These are phyloP conservation scores for Xylaria longipes DNA, from an alignment of 495 filamentous ascomycete species.

Conservation along the genomic window DNA sequence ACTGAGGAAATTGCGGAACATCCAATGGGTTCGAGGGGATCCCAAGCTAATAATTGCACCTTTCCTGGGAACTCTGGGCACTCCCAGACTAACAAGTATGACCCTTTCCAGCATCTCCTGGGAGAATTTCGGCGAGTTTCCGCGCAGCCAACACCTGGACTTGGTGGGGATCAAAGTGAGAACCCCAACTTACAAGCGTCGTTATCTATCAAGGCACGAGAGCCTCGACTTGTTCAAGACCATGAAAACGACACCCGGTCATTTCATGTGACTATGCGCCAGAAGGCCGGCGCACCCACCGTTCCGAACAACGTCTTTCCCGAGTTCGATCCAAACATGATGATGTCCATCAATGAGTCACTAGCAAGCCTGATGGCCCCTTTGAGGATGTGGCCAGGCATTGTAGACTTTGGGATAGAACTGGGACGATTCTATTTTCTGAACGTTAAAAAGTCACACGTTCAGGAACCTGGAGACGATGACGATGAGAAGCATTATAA, in stretches of 20 bases:
- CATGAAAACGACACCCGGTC: constrained; percentile 23
- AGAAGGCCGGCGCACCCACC: constrained; percentile 30
- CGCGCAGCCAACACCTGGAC: background rate
- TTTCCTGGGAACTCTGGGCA: background rate
- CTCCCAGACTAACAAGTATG: background rate
- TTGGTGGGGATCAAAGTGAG: background rate
- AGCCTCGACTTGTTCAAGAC: constrained; percentile 21
- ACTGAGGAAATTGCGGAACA: background rate
- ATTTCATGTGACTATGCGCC: constrained; percentile 41
- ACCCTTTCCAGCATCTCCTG: constrained; percentile 19
- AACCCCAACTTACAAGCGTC: background rate
- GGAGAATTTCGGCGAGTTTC: background rate
- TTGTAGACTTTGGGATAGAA: constrained; percentile 46
- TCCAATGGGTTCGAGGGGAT: background rate
- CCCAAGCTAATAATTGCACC: background rate
- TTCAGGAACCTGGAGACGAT: constrained; percentile 29
- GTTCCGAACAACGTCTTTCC: background rate
- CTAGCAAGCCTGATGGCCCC: constrained; percentile 35
- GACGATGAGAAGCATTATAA: constrained; percentile 30
- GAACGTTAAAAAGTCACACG: constrained; percentile 26
- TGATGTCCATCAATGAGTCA: constrained; percentile 21
- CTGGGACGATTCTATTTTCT: constrained; percentile 51
- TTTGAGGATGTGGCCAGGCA: constrained; percentile 41
- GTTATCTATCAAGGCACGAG: background rate
- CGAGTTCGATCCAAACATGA: constrained; percentile 19